These are phyloP conservation scores for Conringia planisiliqua DNA, from an alignment of 345 rosid genomes.

Conservation along the genomic window DNA sequence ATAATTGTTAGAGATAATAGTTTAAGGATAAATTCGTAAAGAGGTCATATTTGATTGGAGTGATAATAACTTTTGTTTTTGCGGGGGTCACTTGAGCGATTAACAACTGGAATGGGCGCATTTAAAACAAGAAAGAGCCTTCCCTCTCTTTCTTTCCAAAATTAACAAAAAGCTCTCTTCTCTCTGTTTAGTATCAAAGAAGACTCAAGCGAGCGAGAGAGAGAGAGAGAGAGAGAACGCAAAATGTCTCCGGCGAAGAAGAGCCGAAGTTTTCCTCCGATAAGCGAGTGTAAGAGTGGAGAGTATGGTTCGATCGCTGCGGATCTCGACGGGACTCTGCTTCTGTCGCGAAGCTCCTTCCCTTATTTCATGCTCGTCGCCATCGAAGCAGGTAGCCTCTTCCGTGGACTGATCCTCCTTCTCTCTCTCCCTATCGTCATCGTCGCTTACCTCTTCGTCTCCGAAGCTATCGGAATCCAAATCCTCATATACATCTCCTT, in stretches of 20 bases:
- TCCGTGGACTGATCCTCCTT: slow-evolving; percentile 78
- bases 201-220: not conserved
- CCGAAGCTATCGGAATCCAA: slow-evolving; percentile 87
- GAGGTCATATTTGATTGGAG: not conserved
- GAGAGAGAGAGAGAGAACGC: not conserved
- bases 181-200: not conserved
- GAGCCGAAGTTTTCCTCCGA: slow-evolving; percentile 49
- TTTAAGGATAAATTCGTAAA: not conserved
- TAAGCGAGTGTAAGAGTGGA: slow-evolving; percentile 46
- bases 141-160: slow-evolving; percentile 38
- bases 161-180: not conserved
- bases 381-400: slow-evolving; percentile 83
- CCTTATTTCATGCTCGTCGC: slow-evolving; percentile 97
- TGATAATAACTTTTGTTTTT: not conserved
- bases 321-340: slow-evolving; percentile 93
- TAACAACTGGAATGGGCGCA: slow-evolving; percentile 23
- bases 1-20: not conserved
- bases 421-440: slow-evolving; percentile 73
- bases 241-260: slow-evolving; percentile 40
- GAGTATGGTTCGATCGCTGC: slow-evolving; percentile 71
- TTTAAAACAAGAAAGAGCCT: slow-evolving; percentile 49
- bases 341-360: slow-evolving; percentile 69
- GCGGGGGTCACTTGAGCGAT: not conserved
- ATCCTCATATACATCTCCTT: slow-evolving; percentile 87
- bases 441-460: slow-evolving; percentile 73